Evolutionary conservation across 345 rosid species (phyloP).

Genomic region (Excoecaria cochinchinensis): DNA sequence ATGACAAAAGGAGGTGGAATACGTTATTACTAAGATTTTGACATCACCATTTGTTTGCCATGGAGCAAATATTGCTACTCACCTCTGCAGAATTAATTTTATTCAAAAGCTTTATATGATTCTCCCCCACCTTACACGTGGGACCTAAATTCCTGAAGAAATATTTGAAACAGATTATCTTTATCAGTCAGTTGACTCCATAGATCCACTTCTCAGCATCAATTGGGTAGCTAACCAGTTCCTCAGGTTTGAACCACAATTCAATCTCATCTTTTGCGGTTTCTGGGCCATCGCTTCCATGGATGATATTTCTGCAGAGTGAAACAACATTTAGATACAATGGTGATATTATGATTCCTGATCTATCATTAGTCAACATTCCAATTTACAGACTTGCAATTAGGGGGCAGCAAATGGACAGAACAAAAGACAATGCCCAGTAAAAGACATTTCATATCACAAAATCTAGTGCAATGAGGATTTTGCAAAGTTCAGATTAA

Average conservation of each 20-base stretch:
- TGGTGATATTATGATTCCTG: not conserved
- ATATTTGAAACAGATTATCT: not conserved
- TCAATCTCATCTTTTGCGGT: conserved; percentile 88
- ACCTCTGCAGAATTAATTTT: conserved; percentile 21
- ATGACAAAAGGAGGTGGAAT: conserved; percentile 6
- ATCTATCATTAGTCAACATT: too few relatives aligned
- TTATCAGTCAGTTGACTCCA: conserved; percentile 66
- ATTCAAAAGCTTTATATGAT: conserved; percentile 30
- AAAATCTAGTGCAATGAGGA: not conserved
- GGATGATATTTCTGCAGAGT: conserved; percentile 80
- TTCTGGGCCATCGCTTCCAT: conserved; percentile 98
- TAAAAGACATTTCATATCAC: not conserved
- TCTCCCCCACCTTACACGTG: conserved; percentile 21
- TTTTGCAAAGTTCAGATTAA: not conserved
- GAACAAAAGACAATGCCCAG: not conserved
- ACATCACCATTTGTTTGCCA: not conserved
- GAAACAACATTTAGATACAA: not conserved
- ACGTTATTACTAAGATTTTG: conserved; percentile 11
- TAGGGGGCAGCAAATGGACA: not conserved
- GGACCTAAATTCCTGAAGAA: conserved; percentile 31
- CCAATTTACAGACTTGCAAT: not conserved
- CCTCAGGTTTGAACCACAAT: conserved; percentile 95
- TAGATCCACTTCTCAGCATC: conserved; percentile 94
- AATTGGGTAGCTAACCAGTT: conserved; percentile 74
- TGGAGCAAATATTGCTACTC: not conserved